Evolutionary conservation across 352 stramenopile species (phyloP).

Genomic region (Phytophthora citricola): DNA sequence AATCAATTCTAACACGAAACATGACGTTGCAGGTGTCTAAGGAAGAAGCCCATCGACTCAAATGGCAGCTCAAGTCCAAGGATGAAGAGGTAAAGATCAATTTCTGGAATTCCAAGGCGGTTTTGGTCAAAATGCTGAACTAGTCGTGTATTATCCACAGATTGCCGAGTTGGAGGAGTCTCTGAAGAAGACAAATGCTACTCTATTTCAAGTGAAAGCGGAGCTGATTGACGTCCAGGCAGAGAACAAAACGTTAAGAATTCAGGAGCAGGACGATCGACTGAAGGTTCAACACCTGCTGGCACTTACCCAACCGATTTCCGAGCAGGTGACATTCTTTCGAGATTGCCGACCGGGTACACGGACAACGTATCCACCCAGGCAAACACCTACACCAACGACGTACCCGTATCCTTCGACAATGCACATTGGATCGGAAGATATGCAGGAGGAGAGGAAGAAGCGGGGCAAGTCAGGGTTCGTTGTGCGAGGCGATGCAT

Average conservation of each 20-base stretch:
- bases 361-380: conserved; percentile 57
- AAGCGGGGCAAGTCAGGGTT: conserved; percentile 25
- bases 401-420: conserved; percentile 75
- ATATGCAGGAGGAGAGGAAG: conserved; percentile 40
- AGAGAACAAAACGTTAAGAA: conserved; percentile 70
- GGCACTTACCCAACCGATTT: conserved; percentile 81
- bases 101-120: not conserved
- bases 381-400: conserved; percentile 29
- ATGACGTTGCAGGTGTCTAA: conserved; percentile 61
- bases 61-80: conserved; percentile 75
- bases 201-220: conserved; percentile 70
- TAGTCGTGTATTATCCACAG: conserved; percentile 28
- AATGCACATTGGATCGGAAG: conserved; percentile 73
- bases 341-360: conserved; percentile 72
- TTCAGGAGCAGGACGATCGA: conserved; percentile 79
- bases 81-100: conserved; percentile 62
- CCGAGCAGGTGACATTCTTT: conserved; percentile 83
- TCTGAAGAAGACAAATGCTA: conserved; percentile 59
- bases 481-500: conserved; percentile 18
- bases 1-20: conserved; percentile 4
- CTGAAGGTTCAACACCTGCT: conserved; percentile 87
- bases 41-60: conserved; percentile 73
- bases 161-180: conserved; percentile 64
- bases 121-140: conserved; percentile 2
- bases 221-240: conserved; percentile 69